phyloP scores from a whole-genome alignment of 805 yeast species.

The Saccharomycopsis selenospora region DNA sequence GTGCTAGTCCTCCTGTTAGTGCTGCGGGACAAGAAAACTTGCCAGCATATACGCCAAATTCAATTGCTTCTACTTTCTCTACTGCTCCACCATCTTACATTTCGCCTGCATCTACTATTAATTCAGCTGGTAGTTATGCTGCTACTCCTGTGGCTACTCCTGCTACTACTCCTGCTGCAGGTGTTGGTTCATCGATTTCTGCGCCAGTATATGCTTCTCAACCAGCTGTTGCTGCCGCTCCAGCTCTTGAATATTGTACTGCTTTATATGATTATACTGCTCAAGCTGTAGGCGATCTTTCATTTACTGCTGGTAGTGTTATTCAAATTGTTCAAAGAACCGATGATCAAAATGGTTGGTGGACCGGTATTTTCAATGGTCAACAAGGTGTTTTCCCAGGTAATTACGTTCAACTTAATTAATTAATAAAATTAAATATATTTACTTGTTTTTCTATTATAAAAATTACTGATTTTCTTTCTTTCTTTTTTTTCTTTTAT shows the following conservation, averaged over 20 bases:
- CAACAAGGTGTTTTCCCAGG: slow-evolving; percentile 93
- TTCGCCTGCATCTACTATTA: not conserved
- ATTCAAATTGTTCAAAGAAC: slow-evolving; percentile 81
- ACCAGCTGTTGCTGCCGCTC: slow-evolving; percentile 26
- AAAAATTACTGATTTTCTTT: no score
- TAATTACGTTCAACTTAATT: slow-evolving; percentile 77
- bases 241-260: slow-evolving; percentile 59
- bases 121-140: not conserved
- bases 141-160: slow-evolving; percentile 31
- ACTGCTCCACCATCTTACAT: slow-evolving; percentile 26
- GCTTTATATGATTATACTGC: slow-evolving; percentile 90
- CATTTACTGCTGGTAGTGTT: slow-evolving; percentile 80
- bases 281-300: slow-evolving; percentile 86
- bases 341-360: slow-evolving; percentile 88
- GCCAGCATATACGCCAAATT: slow-evolving; percentile 24
- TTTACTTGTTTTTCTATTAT: no score
- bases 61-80: slow-evolving; percentile 26
- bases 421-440: no score
- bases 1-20: not conserved
- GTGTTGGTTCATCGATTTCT: slow-evolving; percentile 22
- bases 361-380: slow-evolving; percentile 89
- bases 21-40: not conserved
- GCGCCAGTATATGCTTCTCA: slow-evolving; percentile 3
- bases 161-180: slow-evolving; percentile 27
- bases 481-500: no score